phyloP scores from a whole-genome alignment of 331 rosid species.

The Malus hybrid region DNA sequence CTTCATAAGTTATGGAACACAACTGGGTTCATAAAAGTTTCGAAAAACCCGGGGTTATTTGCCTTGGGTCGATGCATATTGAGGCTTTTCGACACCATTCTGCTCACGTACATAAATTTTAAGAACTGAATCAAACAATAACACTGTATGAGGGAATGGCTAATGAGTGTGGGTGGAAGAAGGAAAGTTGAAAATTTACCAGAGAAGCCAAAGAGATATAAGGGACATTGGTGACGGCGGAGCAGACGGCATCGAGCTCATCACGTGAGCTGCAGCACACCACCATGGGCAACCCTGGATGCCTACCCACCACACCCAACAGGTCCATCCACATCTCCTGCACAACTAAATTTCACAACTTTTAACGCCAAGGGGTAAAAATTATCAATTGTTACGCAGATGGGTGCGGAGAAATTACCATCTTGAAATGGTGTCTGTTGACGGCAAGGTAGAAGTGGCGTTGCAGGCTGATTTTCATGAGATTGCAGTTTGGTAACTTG shows the following conservation, averaged over 20 bases:
- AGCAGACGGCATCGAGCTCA: slow-evolving; percentile 77
- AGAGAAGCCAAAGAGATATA: slow-evolving; percentile 54
- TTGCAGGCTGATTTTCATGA: slow-evolving; percentile 60
- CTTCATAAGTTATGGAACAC: neutral
- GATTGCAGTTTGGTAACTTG: slow-evolving; percentile 55
- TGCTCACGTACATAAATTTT: neutral
- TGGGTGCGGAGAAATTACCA: slow-evolving; percentile 16
- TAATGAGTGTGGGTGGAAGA: neutral
- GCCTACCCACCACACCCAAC: slow-evolving; percentile 61
- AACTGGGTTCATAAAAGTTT: neutral
- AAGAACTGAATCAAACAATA: neutral
- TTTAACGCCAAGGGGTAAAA: too few species aligned
- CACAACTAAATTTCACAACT: too few species aligned
- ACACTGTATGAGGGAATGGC: neutral
- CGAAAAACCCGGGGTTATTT: neutral
- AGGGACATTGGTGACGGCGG: slow-evolving; percentile 57
- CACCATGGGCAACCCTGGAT: slow-evolving; percentile 57
- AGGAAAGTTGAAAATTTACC: slow-evolving; percentile 11
- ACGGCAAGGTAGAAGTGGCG: slow-evolving; percentile 89
- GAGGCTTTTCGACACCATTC: neutral
- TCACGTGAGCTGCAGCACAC: slow-evolving; percentile 88
- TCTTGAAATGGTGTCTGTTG: slow-evolving; percentile 72
- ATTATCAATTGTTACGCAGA: too few species aligned
- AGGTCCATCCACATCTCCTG: slow-evolving; percentile 55
- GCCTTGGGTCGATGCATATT: neutral